Evolutionary conservation across 768 basidiomycete genomes (phyloP), one percentile per base, ranked within the genome.

Genomic region (Psilocybe azurescens): DNA sequence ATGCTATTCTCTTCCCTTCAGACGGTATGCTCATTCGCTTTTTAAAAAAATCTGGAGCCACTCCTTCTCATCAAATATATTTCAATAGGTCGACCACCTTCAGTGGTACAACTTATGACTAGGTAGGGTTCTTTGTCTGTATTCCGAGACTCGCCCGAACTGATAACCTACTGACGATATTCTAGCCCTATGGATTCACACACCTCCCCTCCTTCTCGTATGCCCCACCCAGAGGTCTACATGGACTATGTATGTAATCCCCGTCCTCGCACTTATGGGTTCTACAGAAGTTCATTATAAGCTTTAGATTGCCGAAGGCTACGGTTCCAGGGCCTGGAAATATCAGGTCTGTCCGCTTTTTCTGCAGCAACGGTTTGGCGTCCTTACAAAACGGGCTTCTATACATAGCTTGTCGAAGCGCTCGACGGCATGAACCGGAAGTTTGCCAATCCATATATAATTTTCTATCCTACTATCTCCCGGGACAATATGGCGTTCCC

Each of bases 401-500:
- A 29, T 50, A 66, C 66, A 41, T 69, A 93, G 91, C 79, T 89
- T 56, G 81, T 92, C 50, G 89, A 92, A 65, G 84, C 87, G 20
- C 83, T 93, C 24, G 90, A 93, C 62, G 86, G 88, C 67, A 93
- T 94, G 91, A 89, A 85, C 69, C 85, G 85, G 61, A 91, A 88
- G 53, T 93, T 94, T 71, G 78, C 86, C 28, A 84, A 88, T 64
- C 92, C 92, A 14, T 94, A 93, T 77, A 87, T 93, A 67, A 80
- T 93, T 53, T 94, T 92, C 72, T 94, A 91, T 66, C 91, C 92
- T 1, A 78, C 81, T 52, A 72, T 90, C 39, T 90, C 91, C 53
- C 88, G 90, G 60, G 90, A 93, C 66, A 89, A 89, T 44, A 90
- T 89, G 87, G 84, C 89, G 13, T 93, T 94, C 75, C 92, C 92